Conservation (phyloP, 805 yeast species). For the Kluyveromyces lactis region DNA sequence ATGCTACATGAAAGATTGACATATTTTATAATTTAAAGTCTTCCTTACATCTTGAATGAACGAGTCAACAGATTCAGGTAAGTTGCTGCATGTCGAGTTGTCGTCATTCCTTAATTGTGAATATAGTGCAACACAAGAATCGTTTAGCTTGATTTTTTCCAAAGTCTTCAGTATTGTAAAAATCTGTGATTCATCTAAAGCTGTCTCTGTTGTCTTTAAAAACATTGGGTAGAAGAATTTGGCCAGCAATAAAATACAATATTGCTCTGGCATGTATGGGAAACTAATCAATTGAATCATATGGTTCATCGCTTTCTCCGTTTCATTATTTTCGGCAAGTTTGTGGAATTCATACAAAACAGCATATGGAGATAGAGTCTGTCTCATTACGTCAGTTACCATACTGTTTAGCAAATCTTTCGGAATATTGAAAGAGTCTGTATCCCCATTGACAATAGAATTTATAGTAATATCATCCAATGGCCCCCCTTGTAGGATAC, state of each 20-base stretch:
- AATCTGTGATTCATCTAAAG: slow-evolving; percentile 16
- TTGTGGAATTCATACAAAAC: slow-evolving; percentile 45
- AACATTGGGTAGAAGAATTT: slow-evolving; percentile 24
- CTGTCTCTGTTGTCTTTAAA: slow-evolving; percentile 10
- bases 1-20: slow-evolving; percentile 24
- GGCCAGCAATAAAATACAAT: slow-evolving; percentile 19
- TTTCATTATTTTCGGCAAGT: slow-evolving; percentile 22
- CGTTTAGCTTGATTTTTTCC: slow-evolving; percentile 8
- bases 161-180: slow-evolving; percentile 19
- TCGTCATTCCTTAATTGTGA: slow-evolving; percentile 3
- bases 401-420: slow-evolving; percentile 24
- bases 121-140: slow-evolving; percentile 7
- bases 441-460: slow-evolving; percentile 36
- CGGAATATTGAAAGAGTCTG: slow-evolving; percentile 17
- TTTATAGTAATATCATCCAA: slow-evolving; percentile 50
- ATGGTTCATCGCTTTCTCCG: slow-evolving; percentile 15
- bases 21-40: slow-evolving; percentile 20
- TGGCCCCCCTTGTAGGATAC: slow-evolving; percentile 43
- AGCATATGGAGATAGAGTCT: slow-evolving; percentile 65
- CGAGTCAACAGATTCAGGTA: slow-evolving; percentile 14
- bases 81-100: neutral
- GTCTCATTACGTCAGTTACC: slow-evolving; percentile 52
- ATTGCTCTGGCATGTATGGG: slow-evolving; percentile 23
- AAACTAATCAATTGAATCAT: slow-evolving; percentile 20
- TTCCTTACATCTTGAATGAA: slow-evolving; percentile 17